Percentiles rank a stretch among this genome's conserved stretches.
These are phyloP conservation scores for Tricholomella constricta DNA, from an alignment of 768 basidiomycete species.

Conservation along the genomic window DNA sequence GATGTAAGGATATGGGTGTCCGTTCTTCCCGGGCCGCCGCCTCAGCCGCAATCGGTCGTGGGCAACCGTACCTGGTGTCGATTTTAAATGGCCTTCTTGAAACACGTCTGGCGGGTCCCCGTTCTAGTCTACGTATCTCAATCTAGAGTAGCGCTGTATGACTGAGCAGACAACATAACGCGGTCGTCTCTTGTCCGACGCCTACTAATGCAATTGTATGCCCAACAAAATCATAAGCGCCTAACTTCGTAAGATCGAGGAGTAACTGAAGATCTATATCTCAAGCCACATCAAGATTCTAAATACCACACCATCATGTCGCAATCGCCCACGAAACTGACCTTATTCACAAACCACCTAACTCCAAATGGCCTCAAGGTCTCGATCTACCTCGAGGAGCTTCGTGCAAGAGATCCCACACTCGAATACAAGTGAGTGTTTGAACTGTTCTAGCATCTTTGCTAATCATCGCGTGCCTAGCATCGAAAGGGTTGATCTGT, in stretches of 20 bases:
- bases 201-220: too few relatives aligned
- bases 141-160: too few relatives aligned
- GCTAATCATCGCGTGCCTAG: not conserved
- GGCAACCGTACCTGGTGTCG: too few relatives aligned
- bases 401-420: constrained; percentile 9
- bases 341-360: constrained; percentile 21
- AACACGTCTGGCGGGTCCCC: too few relatives aligned
- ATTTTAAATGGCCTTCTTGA: too few relatives aligned
- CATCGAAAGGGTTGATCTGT: constrained; percentile 12
- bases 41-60: too few relatives aligned
- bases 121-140: too few relatives aligned
- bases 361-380: constrained; percentile 26
- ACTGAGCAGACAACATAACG: too few relatives aligned
- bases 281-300: not conserved
- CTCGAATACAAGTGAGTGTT: constrained; percentile 10
- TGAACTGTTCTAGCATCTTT: too few relatives aligned
- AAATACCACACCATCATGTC: not conserved
- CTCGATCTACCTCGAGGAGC: constrained; percentile 21
- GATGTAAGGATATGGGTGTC: not conserved
- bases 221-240: too few relatives aligned
- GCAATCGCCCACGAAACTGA: constrained; percentile 11
- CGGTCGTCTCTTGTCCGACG: too few relatives aligned
- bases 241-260: not conserved
- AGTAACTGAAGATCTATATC: not conserved
- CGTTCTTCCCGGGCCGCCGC: too few relatives aligned